Base-by-base conservation (phyloP, 2,329 filamentous ascomycete species). In the Monosporascus ibericus region DNA sequence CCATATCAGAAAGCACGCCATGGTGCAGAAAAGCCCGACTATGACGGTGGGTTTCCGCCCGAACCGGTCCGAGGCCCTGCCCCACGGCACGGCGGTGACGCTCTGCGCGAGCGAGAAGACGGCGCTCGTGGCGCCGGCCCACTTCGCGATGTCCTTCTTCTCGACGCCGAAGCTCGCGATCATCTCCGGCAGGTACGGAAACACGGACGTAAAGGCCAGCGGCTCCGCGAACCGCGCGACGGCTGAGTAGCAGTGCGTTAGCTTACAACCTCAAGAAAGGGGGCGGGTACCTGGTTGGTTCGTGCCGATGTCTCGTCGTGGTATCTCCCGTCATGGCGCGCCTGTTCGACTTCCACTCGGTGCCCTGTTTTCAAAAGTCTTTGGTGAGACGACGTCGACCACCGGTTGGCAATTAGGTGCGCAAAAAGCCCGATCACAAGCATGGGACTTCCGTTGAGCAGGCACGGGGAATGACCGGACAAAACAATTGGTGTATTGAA, bases 41-140 rank as follows among this genome's bases (percentile, higher is more conserved):
- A 97, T 75, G 54, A 97, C 89, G 39, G 87, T 81, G 1, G 87
- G 87, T 65, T 96, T 96, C 52, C 92, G 82, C 20, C 92, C 94
- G 56, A 88, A 82, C 44, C 70, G 74, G 68, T 97, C 94, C 0
- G 90, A 89, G 2, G 86, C 80, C 58, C 84, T 79, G 6, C 90
- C 86, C 88, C 89, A 92, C 1, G 82, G 73, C 2, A 92, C 81
- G 18, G 86, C 88, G 6, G 87, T 89, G 18, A 81, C 48, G 59
- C 85, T 87, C 69, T 92, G 88, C 30, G 81, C 78, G 11, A 90
- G 68, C 2, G 88, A 88, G 68, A 91, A 90, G 56, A 84, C 77
- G 44, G 86, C 84, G 1, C 85, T 85, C 5, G 85, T 87, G 52
- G 90, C 72, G 49, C 87, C 87, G n/a, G 86, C 88, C 86, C 87